Base-by-base conservation (phyloP, 1,284 basidiomycete genomes). In the Sanghuangporus weigelae region DNA sequence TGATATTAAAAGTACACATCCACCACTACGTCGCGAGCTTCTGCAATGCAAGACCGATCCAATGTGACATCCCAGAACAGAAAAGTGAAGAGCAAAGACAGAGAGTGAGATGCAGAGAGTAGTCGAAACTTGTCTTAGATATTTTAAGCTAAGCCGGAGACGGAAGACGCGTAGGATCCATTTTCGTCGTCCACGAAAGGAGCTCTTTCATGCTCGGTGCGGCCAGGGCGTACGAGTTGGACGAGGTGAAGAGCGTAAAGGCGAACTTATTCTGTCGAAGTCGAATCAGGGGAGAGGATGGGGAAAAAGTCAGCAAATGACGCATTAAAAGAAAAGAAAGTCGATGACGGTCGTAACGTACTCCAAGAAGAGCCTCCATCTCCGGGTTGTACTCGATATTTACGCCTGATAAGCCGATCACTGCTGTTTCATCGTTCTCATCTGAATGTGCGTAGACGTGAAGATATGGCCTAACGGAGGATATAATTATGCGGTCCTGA, bases 241-340 rank as follows among this genome's bases (percentile, higher is more conserved):
- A 92, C 16, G 90, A 81, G 2, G 94, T 95, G 75, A 93, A 96
- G 46, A 96, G 81, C 10, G 92, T 94, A 75, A 96, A 95, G 8
- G 88, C 89, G 73, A 86, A 87, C 46, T 82, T 85, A 79, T 89
- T 92, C 93, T 96, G 72, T 14, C 19, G 14, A 38, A 63, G 31
- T 14, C 62, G 56, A 38, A 61, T 56, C 57, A 59, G 57, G 66
- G 62, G 36, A 67, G 59, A 36, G n/a, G 60, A 59, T 26, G 51
- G 31, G 39, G 10, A 42, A 42, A 42, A 42, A 5, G n/a, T 12
- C 40, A 42, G 2, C 7, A 42, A n/a, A 11, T 31, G 26, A 4
- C 26, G 26, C 26, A 31, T 31, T 63, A 21, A 60, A 67, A 75
- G 35, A 8, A 48, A 19, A 36, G 23, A 31, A 35, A 42, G 21